phyloP scores from a whole-genome alignment of 2,329 filamentous ascomycete genomes.

The Lecanicillium sp. region DNA sequence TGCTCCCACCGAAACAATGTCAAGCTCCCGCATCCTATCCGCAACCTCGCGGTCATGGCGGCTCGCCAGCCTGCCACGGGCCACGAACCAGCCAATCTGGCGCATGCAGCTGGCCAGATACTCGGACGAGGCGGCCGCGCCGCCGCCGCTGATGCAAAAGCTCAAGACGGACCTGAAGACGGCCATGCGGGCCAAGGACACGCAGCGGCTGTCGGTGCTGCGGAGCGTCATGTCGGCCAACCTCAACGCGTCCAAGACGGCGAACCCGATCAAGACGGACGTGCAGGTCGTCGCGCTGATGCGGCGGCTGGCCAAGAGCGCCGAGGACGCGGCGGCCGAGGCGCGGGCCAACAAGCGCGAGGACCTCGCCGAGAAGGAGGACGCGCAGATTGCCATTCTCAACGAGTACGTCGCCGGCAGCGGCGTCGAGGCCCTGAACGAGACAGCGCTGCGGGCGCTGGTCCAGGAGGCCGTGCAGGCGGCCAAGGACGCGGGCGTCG shows the following conservation, averaged over 20 bases:
- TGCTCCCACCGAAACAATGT: too few species aligned
- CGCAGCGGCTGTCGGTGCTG: conserved; percentile 58
- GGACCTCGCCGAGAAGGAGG: conserved; percentile 66
- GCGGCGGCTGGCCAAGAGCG: conserved; percentile 51
- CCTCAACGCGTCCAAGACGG: conserved; percentile 69
- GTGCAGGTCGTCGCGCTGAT: conserved; percentile 61
- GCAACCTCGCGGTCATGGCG: too few species aligned
- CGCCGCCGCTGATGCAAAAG: conserved; percentile 42
- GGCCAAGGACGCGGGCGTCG: conserved; percentile 37
- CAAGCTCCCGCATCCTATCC: too few species aligned
- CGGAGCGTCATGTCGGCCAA: conserved; percentile 61
- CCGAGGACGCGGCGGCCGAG: conserved; percentile 7
- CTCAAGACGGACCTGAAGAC: conserved; percentile 55
- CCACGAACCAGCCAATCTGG: conserved; percentile 14
- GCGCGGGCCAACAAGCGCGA: conserved; percentile 45
- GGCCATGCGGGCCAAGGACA: conserved; percentile 59
- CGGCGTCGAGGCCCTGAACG: conserved; percentile 49
- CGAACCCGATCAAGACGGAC: conserved; percentile 62
- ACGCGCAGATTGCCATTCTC: conserved; percentile 55
- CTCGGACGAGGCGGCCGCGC: conserved; percentile 10
- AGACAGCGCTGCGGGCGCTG: conserved; percentile 48
- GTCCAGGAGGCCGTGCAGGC: conserved; percentile 45
- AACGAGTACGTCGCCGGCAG: conserved; percentile 56
- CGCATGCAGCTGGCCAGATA: conserved; percentile 6
- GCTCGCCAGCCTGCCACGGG: too few species aligned